A percentile compares a stretch with the other conserved stretches of the same genome.
These are phyloP conservation scores for Hypoxylon sp. DNA, from an alignment of 2,329 filamentous ascomycete genomes.

Conservation along the genomic window DNA sequence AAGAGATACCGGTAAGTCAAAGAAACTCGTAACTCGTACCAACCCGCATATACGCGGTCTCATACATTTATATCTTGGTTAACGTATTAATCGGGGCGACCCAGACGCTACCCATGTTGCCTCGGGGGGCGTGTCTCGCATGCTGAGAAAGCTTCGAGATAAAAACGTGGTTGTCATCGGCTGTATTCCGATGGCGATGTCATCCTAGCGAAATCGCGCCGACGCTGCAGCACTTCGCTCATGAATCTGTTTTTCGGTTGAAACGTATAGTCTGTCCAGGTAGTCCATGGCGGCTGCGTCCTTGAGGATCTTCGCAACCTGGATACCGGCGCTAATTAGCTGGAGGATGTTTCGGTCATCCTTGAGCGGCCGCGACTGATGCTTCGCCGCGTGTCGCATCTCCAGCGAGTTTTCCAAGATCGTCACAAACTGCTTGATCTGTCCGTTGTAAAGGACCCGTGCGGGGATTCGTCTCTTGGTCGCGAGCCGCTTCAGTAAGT, in stretches of 20 bases:
- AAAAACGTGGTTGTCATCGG: slow-evolving; percentile 38
- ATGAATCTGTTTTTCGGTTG: slow-evolving; percentile 81
- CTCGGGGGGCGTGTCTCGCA: slow-evolving; percentile 22
- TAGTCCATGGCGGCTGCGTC: slow-evolving; percentile 85
- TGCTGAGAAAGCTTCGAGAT: slow-evolving; percentile 29
- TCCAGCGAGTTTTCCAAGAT: slow-evolving; percentile 88
- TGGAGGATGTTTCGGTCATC: slow-evolving; percentile 90
- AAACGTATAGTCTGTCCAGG: slow-evolving; percentile 81
- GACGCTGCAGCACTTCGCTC: slow-evolving; percentile 62
- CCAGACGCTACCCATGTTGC: slow-evolving; percentile 25
- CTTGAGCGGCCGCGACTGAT: slow-evolving; percentile 83
- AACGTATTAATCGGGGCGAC: slow-evolving; percentile 33
- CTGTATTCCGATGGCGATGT: slow-evolving; percentile 24
- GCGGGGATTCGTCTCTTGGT: slow-evolving; percentile 87
- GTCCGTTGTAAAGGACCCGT: slow-evolving; percentile 83
- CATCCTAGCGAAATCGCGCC: slow-evolving; percentile 51
- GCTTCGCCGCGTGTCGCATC: slow-evolving; percentile 85
- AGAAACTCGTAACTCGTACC: slow-evolving; percentile 41
- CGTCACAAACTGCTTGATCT: slow-evolving; percentile 91
- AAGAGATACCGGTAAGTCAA: slow-evolving; percentile 18
- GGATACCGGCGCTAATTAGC: slow-evolving; percentile 84
- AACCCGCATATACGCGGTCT: slow-evolving; percentile 32
- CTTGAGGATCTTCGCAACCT: slow-evolving; percentile 87
- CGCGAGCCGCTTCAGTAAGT: slow-evolving; percentile 82
- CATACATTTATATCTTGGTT: slow-evolving; percentile 35